Evolutionary conservation across 2,329 filamentous ascomycete species (phyloP), one percentile per base, ranked within the genome.

Genomic region (Cordyceps tenuipes): DNA sequence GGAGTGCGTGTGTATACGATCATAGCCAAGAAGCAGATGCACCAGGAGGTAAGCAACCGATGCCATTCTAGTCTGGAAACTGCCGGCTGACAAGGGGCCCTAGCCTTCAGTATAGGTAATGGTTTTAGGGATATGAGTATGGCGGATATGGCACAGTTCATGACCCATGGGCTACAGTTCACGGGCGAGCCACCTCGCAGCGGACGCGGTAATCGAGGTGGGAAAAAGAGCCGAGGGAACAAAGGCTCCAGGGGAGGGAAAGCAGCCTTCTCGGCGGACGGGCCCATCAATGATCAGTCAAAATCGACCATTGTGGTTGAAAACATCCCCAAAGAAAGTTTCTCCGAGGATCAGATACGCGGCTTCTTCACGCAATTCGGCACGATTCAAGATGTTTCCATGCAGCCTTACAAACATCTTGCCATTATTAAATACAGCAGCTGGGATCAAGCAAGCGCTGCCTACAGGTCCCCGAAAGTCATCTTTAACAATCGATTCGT

Each of bases 401-500:
- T 93, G 77, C 83, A 88, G 65, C 76, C 80, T 1, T 82, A 86
- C 68, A 86, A 86, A 68, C 80, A 82, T 47, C 72, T 90, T 17
- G 89, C 89, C 1, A 76, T 89, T 34, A 79, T 94, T 63, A 88
- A 85, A 65, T 94, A 81, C 66, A 80, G 84, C 55, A 79, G 78
- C 47, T 88, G 86, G 80, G 79, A 79, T 7, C 74, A 83, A 15
- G 90, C 90, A 15, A 82, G 85, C 62, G 81, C 82, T 17, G 90
- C 90, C 2, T 91, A 90, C 69, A 80, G 81, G 51, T 91, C 87
- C 9, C 89, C 90, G 0, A 91, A 91, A 68, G 86, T 86, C 51
- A 86, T 94, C 49, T 94, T 93, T 68, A 88, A 92, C 67, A 94
- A 93, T 66, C 80, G 90, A 12, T 94, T 94, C 66, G 90, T 94